Evolutionary conservation across 176 grass and related monocot species (phyloP).

Genomic region (Chloris gayana): DNA sequence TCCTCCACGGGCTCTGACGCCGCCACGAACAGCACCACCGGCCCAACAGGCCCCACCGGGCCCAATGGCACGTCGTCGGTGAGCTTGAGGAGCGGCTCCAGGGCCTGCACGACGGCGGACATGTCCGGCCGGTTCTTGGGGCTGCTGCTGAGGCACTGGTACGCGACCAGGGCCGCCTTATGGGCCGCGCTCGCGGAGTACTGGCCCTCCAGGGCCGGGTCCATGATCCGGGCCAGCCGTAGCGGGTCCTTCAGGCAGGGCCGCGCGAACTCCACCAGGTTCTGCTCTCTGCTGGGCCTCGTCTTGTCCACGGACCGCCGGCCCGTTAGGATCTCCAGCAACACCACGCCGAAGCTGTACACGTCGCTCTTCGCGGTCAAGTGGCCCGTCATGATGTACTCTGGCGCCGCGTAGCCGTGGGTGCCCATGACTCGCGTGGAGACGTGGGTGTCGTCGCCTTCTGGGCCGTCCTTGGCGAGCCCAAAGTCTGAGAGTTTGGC

Average conservation of each 20-base stretch:
- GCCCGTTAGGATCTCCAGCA: slow-evolving; percentile 76
- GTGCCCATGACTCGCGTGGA: slow-evolving; percentile 91
- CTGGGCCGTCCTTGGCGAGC: slow-evolving; percentile 85
- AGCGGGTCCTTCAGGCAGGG: slow-evolving; percentile 64
- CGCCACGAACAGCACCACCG: slow-evolving; percentile 70
- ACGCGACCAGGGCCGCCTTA: slow-evolving; percentile 65
- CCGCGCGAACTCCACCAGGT: slow-evolving; percentile 80
- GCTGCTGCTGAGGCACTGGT: slow-evolving; percentile 72
- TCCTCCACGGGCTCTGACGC: slow-evolving; percentile 36
- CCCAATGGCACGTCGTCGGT: slow-evolving; percentile 53
- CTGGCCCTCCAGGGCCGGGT: slow-evolving; percentile 66
- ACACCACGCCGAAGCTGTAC: slow-evolving; percentile 88
- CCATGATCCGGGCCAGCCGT: slow-evolving; percentile 65
- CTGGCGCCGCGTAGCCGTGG: slow-evolving; percentile 86
- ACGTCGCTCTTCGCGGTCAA: slow-evolving; percentile 82
- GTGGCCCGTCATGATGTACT: slow-evolving; percentile 99
- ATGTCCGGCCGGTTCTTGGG: slow-evolving; percentile 83
- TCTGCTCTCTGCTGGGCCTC: slow-evolving; percentile 69
- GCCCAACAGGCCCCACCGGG: slow-evolving; percentile 40
- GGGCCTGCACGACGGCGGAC: slow-evolving; percentile 65
- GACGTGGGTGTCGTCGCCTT: slow-evolving; percentile 91
- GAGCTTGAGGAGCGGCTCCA: slow-evolving; percentile 73
- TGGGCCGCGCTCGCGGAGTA: slow-evolving; percentile 75
- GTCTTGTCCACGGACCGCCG: slow-evolving; percentile 77
- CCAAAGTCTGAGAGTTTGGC: slow-evolving; percentile 93